These are phyloP conservation scores for Colletotrichum lupini DNA, from an alignment of 2,329 filamentous ascomycete species.

Conservation along the genomic window DNA sequence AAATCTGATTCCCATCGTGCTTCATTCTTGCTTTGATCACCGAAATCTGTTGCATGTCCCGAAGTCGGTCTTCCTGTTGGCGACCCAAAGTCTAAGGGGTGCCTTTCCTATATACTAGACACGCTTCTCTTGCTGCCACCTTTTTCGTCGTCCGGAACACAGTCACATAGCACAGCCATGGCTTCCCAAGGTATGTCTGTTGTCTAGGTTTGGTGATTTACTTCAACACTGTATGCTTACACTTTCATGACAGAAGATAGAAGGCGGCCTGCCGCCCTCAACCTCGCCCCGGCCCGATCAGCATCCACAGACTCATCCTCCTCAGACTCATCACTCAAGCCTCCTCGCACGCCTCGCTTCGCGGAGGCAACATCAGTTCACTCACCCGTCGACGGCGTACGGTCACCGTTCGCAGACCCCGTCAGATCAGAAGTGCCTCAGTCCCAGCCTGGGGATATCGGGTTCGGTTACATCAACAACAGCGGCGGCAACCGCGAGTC, in stretches of 20 bases:
- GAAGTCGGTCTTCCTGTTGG: slow-evolving; percentile 22
- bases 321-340: slow-evolving; percentile 69
- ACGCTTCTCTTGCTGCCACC: slow-evolving; percentile 11
- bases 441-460: slow-evolving; percentile 84
- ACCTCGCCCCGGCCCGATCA: slow-evolving; percentile 61
- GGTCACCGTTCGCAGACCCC: slow-evolving; percentile 69
- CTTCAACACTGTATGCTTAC: slow-evolving; percentile 38
- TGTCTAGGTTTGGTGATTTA: slow-evolving; percentile 38
- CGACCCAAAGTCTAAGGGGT: slow-evolving; percentile 8
- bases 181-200: slow-evolving; percentile 52
- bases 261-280: slow-evolving; percentile 67
- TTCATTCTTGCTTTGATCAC: slow-evolving; percentile 48
- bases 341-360: slow-evolving; percentile 81
- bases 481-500: slow-evolving; percentile 57
- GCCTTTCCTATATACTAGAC: slow-evolving; percentile 37
- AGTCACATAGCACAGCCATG: slow-evolving; percentile 43
- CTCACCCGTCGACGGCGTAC: slow-evolving; percentile 74
- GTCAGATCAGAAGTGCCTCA: slow-evolving; percentile 68
- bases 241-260: slow-evolving; percentile 58
- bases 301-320: slow-evolving; percentile 63
- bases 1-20: slow-evolving; percentile 49
- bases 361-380: slow-evolving; percentile 83
- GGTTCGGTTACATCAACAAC: slow-evolving; percentile 89
- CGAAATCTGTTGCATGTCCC: slow-evolving; percentile 40
- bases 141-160: slow-evolving; percentile 33